Evolutionary conservation across 1,139 yeast species (phyloP).

Genomic region (Yarrowia galli): DNA sequence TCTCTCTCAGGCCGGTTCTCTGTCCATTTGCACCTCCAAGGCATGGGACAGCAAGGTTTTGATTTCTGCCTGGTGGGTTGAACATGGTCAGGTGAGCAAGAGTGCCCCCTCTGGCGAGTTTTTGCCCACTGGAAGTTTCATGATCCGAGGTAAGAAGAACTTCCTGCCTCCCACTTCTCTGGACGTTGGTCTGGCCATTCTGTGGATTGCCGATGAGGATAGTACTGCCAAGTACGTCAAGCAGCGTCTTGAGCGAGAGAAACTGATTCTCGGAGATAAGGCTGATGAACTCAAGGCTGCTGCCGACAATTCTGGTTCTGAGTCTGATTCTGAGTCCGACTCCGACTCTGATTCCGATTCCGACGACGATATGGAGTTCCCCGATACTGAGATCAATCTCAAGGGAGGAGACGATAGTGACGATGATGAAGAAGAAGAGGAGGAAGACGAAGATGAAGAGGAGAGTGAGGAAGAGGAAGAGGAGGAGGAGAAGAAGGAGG

Average conservation of each 20-base stretch:
- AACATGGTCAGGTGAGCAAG: conserved; percentile 70
- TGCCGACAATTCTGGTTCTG: conserved; percentile 39
- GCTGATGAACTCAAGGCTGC: conserved; percentile 42
- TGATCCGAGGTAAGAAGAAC: conserved; percentile 64
- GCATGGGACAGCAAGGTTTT: conserved; percentile 91
- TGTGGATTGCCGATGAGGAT: conserved; percentile 72
- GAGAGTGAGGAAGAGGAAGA: not conserved
- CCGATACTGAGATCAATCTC: conserved; percentile 42
- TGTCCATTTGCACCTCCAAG: conserved; percentile 77
- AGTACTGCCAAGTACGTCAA: conserved; percentile 56
- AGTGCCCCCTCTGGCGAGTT: conserved; percentile 69
- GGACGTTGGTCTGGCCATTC: conserved; percentile 87
- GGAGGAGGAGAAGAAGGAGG: conserved; percentile 6
- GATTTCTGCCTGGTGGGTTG: conserved; percentile 84
- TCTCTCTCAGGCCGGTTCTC: conserved; percentile 86
- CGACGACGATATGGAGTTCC: conserved; percentile 45
- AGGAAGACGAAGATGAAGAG: not conserved
- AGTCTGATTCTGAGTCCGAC: conserved; percentile 38
- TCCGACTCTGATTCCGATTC: conserved; percentile 42
- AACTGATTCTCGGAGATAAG: conserved; percentile 35
- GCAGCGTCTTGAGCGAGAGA: conserved; percentile 47
- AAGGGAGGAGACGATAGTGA: conserved; percentile 39
- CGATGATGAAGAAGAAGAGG: conserved; percentile 40
- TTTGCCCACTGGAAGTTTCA: conserved; percentile 69
- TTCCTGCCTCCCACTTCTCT: conserved; percentile 81